phyloP scores from a whole-genome alignment of 1,284 basidiomycete species.

The Cryptococcus neoformans region DNA sequence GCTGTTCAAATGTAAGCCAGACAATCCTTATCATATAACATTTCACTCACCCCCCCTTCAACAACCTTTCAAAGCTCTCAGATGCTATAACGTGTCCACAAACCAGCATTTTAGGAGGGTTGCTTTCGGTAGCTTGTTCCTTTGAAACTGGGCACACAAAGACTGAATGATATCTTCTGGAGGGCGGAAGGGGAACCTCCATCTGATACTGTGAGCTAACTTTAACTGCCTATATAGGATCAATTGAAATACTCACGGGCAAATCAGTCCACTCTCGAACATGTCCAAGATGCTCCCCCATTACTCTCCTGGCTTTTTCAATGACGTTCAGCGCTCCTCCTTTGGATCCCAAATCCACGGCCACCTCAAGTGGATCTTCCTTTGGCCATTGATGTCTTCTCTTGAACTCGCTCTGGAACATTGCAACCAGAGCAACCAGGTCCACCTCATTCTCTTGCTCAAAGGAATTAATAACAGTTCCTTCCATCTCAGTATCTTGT shows the following conservation, averaged over 20 bases:
- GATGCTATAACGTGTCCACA: conserved; percentile 94
- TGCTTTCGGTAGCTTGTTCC: conserved; percentile 87
- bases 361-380: conserved; percentile 79
- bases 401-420: conserved; percentile 88
- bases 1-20: conserved; percentile 10
- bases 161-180: conserved; percentile 91
- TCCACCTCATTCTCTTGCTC: conserved; percentile 3
- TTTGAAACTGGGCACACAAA: conserved; percentile 98
- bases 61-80: conserved; percentile 79
- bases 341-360: conserved; percentile 78
- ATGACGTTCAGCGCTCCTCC: conserved; percentile 76
- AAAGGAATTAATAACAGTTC: conserved; percentile 59
- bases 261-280: conserved; percentile 90
- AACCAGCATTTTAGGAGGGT: conserved; percentile 96
- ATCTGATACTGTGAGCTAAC: conserved; percentile 57
- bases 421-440: conserved; percentile 57
- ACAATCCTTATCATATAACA: too few relatives aligned
- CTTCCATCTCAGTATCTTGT: conserved; percentile 62
- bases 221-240: too few relatives aligned
- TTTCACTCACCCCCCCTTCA: conserved; percentile 57
- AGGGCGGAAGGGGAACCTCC: conserved; percentile 82
- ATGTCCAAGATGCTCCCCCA: conserved; percentile 79
- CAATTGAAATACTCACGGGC: conserved; percentile 60
- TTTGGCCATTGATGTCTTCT: conserved; percentile 80
- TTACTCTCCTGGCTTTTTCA: conserved; percentile 86